phyloP scores from a whole-genome alignment of 305 asterid genomes.

The Fraxinus baroniana region DNA sequence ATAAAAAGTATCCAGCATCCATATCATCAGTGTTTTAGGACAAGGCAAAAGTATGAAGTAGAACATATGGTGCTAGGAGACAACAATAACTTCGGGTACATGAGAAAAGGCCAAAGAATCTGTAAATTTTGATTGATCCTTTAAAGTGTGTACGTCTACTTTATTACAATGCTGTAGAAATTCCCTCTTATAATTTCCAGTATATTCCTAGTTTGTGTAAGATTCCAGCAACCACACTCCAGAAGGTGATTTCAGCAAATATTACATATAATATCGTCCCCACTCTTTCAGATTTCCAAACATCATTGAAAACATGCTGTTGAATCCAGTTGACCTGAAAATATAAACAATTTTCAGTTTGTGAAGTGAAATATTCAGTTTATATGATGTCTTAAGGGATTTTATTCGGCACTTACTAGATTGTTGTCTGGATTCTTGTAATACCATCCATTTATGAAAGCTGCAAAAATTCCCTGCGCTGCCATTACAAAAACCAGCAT shows the following conservation, averaged over 20 bases:
- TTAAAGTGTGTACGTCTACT: not conserved
- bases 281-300: slow-evolving; percentile 72
- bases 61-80: not conserved
- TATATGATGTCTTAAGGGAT: not conserved
- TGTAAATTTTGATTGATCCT: not conserved
- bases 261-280: slow-evolving; percentile 72
- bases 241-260: slow-evolving; percentile 79
- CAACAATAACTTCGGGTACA: not conserved
- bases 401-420: slow-evolving; percentile 41
- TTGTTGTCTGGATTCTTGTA: slow-evolving; percentile 49
- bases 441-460: slow-evolving; percentile 76
- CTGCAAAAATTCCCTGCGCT: slow-evolving; percentile 78
- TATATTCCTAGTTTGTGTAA: slow-evolving; percentile 66
- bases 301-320: slow-evolving; percentile 64
- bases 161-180: not conserved
- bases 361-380: not conserved
- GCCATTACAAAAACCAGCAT: slow-evolving; percentile 87
- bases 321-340: slow-evolving; percentile 80
- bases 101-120: not conserved
- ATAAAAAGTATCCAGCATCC: not conserved
- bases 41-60: not conserved
- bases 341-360: not conserved
- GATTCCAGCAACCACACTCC: slow-evolving; percentile 77
- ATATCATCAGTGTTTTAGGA: not conserved
- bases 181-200: slow-evolving; percentile 59